These are phyloP conservation scores for Strigomonas culicis DNA, from an alignment of 208 protist genomes.

Conservation along the genomic window DNA sequence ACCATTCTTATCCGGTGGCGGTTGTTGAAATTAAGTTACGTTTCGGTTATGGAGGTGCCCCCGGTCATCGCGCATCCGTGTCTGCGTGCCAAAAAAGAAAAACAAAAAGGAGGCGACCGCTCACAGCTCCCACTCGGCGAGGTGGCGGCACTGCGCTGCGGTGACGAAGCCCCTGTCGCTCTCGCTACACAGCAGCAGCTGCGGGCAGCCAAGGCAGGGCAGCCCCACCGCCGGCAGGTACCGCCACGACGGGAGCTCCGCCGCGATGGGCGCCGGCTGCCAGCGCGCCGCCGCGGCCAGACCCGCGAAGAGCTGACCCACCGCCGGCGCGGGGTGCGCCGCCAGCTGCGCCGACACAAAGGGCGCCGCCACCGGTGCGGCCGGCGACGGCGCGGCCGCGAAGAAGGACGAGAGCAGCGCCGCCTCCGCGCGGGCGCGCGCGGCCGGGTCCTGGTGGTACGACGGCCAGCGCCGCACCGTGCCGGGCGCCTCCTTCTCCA, in stretches of 20 bases:
- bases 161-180: background rate
- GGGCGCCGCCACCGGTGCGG: background rate
- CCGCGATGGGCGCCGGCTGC: background rate
- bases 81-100: no score
- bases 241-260: slow-evolving; percentile 32
- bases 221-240: slow-evolving; percentile 75
- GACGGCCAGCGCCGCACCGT: background rate
- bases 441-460: background rate
- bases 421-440: background rate
- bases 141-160: no score
- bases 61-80: no score
- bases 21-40: no score
- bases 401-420: background rate
- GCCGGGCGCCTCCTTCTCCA: background rate
- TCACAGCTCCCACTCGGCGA: no score
- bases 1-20: no score
- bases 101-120: no score
- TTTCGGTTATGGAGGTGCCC: no score
- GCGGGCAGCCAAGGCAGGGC: slow-evolving; percentile 75
- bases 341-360: background rate
- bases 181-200: slow-evolving; percentile 47
- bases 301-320: background rate
- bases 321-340: background rate
- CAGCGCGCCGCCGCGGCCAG: background rate
- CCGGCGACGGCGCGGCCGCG: background rate